These are phyloP conservation scores for Cyclotella cryptica DNA, from an alignment of 108 stramenopile species.

Conservation along the genomic window DNA sequence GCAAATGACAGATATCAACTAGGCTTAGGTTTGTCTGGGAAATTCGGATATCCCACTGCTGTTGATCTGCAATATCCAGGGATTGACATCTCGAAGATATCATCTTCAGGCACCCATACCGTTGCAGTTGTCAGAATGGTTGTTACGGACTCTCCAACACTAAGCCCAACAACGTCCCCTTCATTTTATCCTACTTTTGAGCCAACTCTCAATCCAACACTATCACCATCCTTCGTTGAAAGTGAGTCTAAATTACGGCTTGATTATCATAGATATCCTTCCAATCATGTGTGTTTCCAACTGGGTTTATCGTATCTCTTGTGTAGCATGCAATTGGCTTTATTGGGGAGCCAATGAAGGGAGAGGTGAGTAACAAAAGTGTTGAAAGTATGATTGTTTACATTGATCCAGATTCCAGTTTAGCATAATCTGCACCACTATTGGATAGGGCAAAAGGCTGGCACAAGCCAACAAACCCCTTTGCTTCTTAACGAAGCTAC, in stretches of 20 bases:
- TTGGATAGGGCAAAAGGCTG: not conserved
- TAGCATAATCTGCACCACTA: too few relatives aligned
- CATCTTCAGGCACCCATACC: not conserved
- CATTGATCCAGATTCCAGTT: too few relatives aligned
- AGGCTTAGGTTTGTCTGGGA: conserved; percentile 1
- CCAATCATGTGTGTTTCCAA: too few relatives aligned
- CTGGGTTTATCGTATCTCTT: not conserved
- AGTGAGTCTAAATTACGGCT: not conserved
- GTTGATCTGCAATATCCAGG: not conserved
- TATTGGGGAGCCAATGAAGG: conserved; percentile 18
- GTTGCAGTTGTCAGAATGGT: not conserved
- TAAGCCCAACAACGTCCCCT: not conserved
- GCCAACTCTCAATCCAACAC: not conserved
- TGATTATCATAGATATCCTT: not conserved
- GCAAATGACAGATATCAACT: conserved; percentile 27
- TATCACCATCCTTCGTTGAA: not conserved
- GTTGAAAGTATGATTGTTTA: too few relatives aligned
- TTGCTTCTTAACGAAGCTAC: not conserved
- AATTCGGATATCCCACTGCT: not conserved
- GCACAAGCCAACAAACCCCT: conserved; percentile 11
- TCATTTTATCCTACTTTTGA: not conserved
- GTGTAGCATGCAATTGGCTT: not conserved
- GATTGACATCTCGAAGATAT: not conserved
- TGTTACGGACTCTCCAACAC: not conserved
- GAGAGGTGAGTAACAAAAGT: not conserved